Percentiles rank a stretch among this genome's conserved stretches.
Evolutionary conservation across 2,329 filamentous ascomycete genomes (phyloP).

Genomic region (Cryphonectria parasitica): DNA sequence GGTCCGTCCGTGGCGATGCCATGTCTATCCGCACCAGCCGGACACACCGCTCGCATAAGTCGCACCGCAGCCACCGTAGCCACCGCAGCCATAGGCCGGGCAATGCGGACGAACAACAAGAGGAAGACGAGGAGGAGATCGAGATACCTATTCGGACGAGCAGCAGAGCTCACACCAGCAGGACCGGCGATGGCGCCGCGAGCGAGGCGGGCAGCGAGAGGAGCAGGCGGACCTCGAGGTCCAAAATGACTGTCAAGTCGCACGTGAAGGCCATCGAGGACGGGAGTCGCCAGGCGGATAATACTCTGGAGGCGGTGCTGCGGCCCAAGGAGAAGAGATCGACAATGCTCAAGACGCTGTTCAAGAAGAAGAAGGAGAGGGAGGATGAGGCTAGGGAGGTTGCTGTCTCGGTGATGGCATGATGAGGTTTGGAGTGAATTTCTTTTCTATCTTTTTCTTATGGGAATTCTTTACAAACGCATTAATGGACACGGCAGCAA

Average conservation of each 20-base stretch:
- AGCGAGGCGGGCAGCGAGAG: constrained; percentile 39
- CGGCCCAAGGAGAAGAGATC: constrained; percentile 50
- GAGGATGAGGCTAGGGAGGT: constrained; percentile 40
- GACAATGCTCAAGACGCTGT: constrained; percentile 62
- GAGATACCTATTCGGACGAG: constrained; percentile 37
- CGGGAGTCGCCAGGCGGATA: constrained; percentile 39
- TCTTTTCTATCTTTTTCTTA: not conserved
- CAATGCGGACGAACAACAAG: not conserved
- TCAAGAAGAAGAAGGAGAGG: constrained; percentile 59
- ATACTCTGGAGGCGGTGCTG: constrained; percentile 45
- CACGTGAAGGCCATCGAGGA: constrained; percentile 42
- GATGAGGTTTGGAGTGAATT: constrained; percentile 5
- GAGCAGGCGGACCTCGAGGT: constrained; percentile 36
- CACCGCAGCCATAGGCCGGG: constrained; percentile 27
- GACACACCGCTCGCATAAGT: constrained; percentile 43
- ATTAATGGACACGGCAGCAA: not conserved
- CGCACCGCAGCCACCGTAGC: constrained; percentile 37
- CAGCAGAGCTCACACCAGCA: constrained; percentile 34
- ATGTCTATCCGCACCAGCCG: constrained; percentile 43
- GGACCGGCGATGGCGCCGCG: constrained; percentile 24
- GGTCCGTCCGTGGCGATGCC: constrained; percentile 43
- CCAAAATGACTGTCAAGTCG: constrained; percentile 32
- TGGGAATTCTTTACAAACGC: not conserved
- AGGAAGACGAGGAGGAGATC: constrained; percentile 22
- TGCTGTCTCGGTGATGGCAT: constrained; percentile 26